Percentiles rank a stretch among this genome's conserved stretches.
These are phyloP conservation scores for Erodium texanum DNA, from an alignment of 441 rosid genomes.

Conservation along the genomic window DNA sequence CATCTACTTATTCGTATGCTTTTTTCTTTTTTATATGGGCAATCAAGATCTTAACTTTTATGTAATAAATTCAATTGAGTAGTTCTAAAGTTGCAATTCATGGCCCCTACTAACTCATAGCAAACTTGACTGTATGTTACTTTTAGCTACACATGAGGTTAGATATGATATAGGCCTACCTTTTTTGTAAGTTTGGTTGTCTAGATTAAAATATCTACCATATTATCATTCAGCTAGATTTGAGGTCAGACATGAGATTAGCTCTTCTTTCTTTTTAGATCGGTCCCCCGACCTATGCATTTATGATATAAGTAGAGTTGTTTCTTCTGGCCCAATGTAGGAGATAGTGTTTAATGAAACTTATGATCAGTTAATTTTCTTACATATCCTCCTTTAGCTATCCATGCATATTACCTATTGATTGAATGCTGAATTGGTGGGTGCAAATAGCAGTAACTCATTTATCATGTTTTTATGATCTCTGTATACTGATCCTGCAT, in stretches of 20 bases:
- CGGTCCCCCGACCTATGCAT: neutral
- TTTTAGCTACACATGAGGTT: neutral
- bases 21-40: neutral
- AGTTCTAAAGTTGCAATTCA: neutral
- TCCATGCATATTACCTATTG: neutral
- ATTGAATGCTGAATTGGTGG: neutral
- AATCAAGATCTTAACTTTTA: neutral
- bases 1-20: neutral
- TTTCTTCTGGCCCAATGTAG: neutral
- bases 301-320: neutral
- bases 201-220: neutral
- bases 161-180: neutral
- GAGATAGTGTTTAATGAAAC: neutral
- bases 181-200: neutral
- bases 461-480: neutral
- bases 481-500: neutral
- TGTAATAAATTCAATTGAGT: neutral
- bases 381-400: neutral
- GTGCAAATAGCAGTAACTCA: constrained; percentile 2
- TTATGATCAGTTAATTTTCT: neutral
- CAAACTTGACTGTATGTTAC: constrained; percentile 1
- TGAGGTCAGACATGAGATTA: neutral
- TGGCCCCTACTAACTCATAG: neutral
- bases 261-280: neutral
- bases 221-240: neutral